Conservation (phyloP, 352 stramenopile species). For the Pythium graminicola region DNA sequence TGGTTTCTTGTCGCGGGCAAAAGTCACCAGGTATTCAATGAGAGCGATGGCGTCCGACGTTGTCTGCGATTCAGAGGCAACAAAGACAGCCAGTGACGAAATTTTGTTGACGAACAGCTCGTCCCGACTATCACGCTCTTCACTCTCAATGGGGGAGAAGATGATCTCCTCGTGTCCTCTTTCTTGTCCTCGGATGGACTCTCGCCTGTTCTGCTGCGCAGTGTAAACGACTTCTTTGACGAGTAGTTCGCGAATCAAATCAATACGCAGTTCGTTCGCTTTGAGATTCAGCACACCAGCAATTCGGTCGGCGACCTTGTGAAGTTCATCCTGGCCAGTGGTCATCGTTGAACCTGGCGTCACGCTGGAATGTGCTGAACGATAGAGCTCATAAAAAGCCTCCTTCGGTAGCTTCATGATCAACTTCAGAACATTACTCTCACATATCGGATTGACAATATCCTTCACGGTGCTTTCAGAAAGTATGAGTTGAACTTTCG, state of each 20-base stretch:
- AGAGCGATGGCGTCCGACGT: slow-evolving; percentile 10
- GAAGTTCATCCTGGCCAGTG: slow-evolving; percentile 3
- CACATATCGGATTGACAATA: slow-evolving; percentile 6
- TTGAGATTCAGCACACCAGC: slow-evolving; percentile 15
- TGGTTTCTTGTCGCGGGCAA: slow-evolving; percentile 25
- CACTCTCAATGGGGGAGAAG: slow-evolving; percentile 21
- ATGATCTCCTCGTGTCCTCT: slow-evolving; percentile 5
- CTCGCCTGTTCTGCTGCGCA: neutral
- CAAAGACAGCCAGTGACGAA: slow-evolving; percentile 12
- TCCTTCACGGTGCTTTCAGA: slow-evolving; percentile 1
- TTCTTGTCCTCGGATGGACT: neutral
- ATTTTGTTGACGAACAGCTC: slow-evolving; percentile 24
- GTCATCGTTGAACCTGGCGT: neutral
- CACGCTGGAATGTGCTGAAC: neutral
- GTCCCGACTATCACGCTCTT: slow-evolving; percentile 17
- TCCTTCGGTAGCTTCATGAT: slow-evolving; percentile 18
- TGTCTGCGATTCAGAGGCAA: slow-evolving; percentile 3
- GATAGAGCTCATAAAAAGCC: slow-evolving; percentile 33
- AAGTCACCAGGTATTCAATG: slow-evolving; percentile 19
- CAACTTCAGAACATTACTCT: slow-evolving; percentile 16
- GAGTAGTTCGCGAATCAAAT: slow-evolving; percentile 26
- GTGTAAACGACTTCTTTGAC: slow-evolving; percentile 23
- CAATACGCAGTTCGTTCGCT: slow-evolving; percentile 18
- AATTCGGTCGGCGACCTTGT: slow-evolving; percentile 22
- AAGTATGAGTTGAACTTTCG: slow-evolving; percentile 25